Evolutionary conservation across 371 early-diverging fungal genomes (phyloP).

Genomic region (Nematocida sp.): DNA sequence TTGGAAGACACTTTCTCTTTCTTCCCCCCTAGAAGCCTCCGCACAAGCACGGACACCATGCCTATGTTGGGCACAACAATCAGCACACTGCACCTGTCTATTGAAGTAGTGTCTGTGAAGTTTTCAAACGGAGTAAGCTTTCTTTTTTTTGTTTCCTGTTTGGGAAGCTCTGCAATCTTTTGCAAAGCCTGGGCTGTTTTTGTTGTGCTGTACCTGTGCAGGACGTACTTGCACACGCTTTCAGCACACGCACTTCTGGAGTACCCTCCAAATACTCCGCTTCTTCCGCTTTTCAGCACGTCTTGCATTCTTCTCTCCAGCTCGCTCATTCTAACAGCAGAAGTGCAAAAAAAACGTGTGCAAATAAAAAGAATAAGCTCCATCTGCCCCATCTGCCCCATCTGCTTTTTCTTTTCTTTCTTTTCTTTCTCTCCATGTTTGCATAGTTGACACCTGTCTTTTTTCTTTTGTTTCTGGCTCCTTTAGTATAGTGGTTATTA

Average conservation of each 20-base stretch:
- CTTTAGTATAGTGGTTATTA: constrained; percentile 59
- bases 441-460: background rate
- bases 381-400: background rate
- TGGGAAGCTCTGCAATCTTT: background rate
- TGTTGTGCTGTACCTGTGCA: background rate
- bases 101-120: constrained; percentile 13
- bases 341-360: background rate
- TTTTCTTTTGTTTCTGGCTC: constrained; percentile 32
- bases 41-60: constrained; percentile 10
- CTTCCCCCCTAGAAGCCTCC: background rate
- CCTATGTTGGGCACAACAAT: constrained; percentile 34
- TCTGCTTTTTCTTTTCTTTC: background rate
- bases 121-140: constrained; percentile 46
- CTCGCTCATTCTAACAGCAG: too few relatives aligned
- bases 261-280: constrained; percentile 32
- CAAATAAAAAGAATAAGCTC: background rate
- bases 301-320: background rate
- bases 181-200: background rate
- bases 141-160: background rate
- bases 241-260: background rate
- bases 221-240: background rate
- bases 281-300: constrained; percentile 7
- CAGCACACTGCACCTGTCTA: constrained; percentile 28
- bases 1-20: background rate
- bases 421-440: background rate